phyloP scores from a whole-genome alignment of 768 basidiomycete species.

The Erythrobasidium yunnanense region DNA sequence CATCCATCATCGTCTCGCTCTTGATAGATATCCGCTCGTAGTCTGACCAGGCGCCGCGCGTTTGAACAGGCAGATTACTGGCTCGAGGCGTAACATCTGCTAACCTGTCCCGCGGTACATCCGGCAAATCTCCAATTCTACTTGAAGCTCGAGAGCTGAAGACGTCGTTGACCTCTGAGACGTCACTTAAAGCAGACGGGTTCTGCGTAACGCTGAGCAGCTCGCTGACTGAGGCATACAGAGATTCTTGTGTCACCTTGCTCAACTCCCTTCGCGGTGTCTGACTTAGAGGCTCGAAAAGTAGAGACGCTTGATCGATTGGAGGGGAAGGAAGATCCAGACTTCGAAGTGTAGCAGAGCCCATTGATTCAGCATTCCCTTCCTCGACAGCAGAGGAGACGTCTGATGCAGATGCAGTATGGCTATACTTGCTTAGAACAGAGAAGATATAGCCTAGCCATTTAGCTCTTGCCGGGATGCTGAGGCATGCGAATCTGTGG shows the following conservation, averaged over 20 bases:
- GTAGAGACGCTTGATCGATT: background rate
- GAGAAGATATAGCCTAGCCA: slow-evolving; percentile 6
- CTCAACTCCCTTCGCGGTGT: background rate
- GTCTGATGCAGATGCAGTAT: background rate
- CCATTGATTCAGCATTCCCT: background rate
- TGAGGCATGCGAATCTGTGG: slow-evolving; percentile 11
- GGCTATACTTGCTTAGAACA: background rate
- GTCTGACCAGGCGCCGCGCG: slow-evolving; percentile 31
- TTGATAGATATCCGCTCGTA: slow-evolving; percentile 18
- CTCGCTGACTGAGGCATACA: slow-evolving; percentile 25
- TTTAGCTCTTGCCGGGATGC: background rate
- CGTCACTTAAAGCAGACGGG: background rate
- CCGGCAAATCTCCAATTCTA: background rate
- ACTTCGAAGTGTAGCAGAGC: background rate
- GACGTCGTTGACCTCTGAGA: background rate
- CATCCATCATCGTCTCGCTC: slow-evolving; percentile 8
- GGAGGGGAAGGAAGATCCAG: background rate
- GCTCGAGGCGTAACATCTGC: background rate
- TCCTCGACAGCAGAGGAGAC: background rate
- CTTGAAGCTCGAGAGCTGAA: too few relatives aligned
- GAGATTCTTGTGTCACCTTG: slow-evolving; percentile 7
- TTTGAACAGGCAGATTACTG: background rate
- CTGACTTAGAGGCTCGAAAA: too few relatives aligned
- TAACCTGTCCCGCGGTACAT: background rate
- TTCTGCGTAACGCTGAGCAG: background rate